Evolutionary conservation across 23 red algal species (phyloP).

Genomic region (Pyropia yezoensis): DNA sequence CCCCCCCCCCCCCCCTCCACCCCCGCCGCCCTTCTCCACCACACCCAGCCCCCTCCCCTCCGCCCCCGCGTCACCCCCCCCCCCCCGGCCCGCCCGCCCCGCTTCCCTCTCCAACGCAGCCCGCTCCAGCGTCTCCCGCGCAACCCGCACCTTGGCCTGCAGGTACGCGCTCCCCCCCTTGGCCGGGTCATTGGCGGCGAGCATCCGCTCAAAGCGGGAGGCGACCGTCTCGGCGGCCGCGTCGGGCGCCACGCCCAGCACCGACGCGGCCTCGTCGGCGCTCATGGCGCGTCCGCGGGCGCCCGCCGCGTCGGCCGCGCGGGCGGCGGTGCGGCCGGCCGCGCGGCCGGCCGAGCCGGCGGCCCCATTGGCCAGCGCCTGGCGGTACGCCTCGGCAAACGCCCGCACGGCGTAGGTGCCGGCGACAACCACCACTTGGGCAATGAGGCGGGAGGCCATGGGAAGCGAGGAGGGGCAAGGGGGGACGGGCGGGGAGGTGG

Average conservation of each 20-base stretch:
- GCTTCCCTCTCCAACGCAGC: constrained; percentile 19
- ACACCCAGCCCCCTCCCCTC: too few species aligned
- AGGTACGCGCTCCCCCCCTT: constrained; percentile 86
- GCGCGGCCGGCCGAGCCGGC: constrained; percentile 23
- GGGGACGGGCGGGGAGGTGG: background rate
- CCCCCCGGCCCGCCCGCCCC: too few species aligned
- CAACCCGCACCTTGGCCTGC: constrained; percentile 86
- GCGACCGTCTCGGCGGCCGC: constrained; percentile 42
- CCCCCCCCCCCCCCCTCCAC: too few species aligned
- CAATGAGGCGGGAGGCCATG: constrained; percentile 75
- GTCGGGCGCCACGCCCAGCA: constrained; percentile 49
- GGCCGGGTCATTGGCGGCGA: constrained; percentile 61
- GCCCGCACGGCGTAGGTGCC: constrained; percentile 71
- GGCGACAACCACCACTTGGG: constrained; percentile 83
- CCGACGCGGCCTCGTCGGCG: constrained; percentile 56
- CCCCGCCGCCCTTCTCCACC: too few species aligned
- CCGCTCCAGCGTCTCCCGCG: constrained; percentile 54
- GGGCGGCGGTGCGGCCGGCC: constrained; percentile 15
- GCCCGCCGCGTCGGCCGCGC: background rate
- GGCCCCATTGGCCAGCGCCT: constrained; percentile 84
- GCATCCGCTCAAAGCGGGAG: constrained; percentile 45
- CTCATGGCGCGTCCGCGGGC: constrained; percentile 41
- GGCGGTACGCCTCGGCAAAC: constrained; percentile 81
- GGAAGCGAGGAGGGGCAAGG: background rate
- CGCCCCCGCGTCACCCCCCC: too few species aligned